Evolutionary conservation across 495 filamentous ascomycete genomes (phyloP), one percentile per base, ranked within the genome.

Genomic region (Talaromyces adpressus): DNA sequence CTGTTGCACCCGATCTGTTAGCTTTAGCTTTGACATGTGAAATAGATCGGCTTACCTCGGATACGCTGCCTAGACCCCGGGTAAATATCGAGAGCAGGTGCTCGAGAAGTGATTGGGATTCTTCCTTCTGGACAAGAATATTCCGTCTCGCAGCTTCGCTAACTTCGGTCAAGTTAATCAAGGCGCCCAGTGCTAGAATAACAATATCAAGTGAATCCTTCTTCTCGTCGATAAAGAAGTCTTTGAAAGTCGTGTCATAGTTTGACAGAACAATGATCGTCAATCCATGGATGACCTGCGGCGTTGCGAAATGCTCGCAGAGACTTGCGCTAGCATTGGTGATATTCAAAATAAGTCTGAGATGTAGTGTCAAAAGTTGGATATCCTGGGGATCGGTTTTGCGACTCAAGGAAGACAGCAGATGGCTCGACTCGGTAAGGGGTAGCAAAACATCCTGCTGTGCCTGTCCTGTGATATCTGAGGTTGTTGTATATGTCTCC

Each of bases 91-190:
- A 63, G 29, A 85, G 54, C 14, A 86, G 74, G 32, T 71, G 58
- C 29, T 76, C 75, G 49, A 85, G 70, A 16, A 77, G 72, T 27
- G 73, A 65, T 36, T 70, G 41, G 22, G 64, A 67, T 6, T 66
- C 57, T 56, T 20, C 14, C n/a, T 22, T 32, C 25, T 71, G 61
- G 8, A 65, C 58, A 22, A 82, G 57, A 57, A 84, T 73, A 22
- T 76, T 67, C 20, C 58, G 41, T 52, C 84, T 77, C 11, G 85
- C 84, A 41, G 72, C 68, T 36, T 86, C 77, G 60, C 85, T 90
- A 66, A 88, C 86, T 68, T 97, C 93, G 18, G 88, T 87, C 64
- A 98, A 82, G 70, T 98, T 98, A 69, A 94, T 96, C 70, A 96
- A 84, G 60, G 89, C 85, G 0, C 92, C 95, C 36, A 97, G 75